These are phyloP conservation scores for Saccharomyces uvarum DNA, from an alignment of 1,139 yeast species.

Conservation along the genomic window DNA sequence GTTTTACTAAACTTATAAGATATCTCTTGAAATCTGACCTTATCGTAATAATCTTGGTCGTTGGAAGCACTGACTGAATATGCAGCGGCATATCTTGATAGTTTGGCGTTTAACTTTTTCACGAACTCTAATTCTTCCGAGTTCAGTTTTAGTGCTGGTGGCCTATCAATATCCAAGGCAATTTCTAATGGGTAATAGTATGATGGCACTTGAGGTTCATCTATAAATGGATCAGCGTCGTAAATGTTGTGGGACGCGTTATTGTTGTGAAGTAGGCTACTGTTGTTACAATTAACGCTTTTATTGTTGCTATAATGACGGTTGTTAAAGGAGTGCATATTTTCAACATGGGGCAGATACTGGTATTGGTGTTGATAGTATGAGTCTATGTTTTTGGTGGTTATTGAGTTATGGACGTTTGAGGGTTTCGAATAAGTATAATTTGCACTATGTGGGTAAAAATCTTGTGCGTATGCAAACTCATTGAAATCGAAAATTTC, in stretches of 20 bases:
- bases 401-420: not conserved
- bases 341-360: not conserved
- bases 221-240: not conserved
- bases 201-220: not conserved
- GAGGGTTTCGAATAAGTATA: not conserved
- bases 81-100: conserved; percentile 20
- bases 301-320: not conserved
- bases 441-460: not conserved
- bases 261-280: not conserved
- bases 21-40: conserved; percentile 30
- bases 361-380: not conserved
- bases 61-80: conserved; percentile 19
- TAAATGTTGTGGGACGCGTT: not conserved
- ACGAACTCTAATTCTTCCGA: conserved; percentile 14
- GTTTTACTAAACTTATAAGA: conserved; percentile 30
- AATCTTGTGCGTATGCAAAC: not conserved
- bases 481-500: not conserved
- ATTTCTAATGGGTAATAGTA: conserved; percentile 10
- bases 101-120: conserved; percentile 14
- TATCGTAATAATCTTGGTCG: conserved; percentile 27
- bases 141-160: conserved; percentile 1
- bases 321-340: not conserved
- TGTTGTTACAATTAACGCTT: not conserved
- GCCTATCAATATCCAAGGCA: not conserved
- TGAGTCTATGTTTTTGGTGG: not conserved